Base-by-base conservation (phyloP, 768 basidiomycete genomes). In the Lactarius pseudohatsudake region DNA sequence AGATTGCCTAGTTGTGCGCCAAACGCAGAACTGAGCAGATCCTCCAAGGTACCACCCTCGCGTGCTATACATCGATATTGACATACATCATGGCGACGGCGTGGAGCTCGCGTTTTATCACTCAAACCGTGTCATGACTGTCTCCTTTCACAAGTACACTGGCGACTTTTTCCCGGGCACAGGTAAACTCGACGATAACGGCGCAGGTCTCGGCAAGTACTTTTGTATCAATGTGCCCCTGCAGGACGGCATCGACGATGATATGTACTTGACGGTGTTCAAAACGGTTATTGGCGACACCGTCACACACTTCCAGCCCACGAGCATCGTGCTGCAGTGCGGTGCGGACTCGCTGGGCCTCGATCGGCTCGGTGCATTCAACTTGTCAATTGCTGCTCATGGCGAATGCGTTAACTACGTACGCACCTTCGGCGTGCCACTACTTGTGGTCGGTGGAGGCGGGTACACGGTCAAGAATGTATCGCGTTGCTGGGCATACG, bases 121-220 rank as follows among this genome's bases (percentile, higher is more conserved):
- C 71, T 91, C 94, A 45, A 95, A 99, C 73, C 89, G 96, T n/a
- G 96, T 99, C 69, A 90, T 98, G 86, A 98, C 96, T 0, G 93
- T 98, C 16, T 98, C 96, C 0, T 99, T 99, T 78, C 96, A 99
- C 81, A 98, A 98, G 78, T 99, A 97, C 80, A 95, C 92, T 1
- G 95, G 94, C 64, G 94, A 96, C 73, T 99, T 99, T 82, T 99
- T 99, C 77, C 96, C 96, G 0, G 95, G 96, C 0, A 99, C 96
- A 0, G 96, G 96, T 18, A 95, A 95, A 76, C 82, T 98, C 10
- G 92, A 96, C 73, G 96, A 99, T 78, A 93, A 94, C 67, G 92
- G 94, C 16, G 81, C 82, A 22, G 90, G 88, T n/a, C 75, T 86
- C 1, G 96, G 96, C 61, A 97, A 96, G 77, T 90, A 98, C 75